Conservation (phyloP, 148 eudicot species). For the Nyssa sinensis region DNA sequence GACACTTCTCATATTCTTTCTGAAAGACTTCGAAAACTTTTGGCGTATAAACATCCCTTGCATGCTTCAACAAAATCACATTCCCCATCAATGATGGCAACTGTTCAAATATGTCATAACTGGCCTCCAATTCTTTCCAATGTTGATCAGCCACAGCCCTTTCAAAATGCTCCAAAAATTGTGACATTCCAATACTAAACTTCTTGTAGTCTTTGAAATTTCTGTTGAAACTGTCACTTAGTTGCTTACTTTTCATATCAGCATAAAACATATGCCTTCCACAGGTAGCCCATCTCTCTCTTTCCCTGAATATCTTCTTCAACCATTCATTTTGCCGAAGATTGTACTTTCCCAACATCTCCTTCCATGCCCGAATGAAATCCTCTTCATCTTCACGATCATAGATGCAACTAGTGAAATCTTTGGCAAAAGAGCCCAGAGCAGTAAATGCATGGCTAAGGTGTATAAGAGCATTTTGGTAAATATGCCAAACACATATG, state of each 20-base stretch:
- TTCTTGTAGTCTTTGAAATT: not conserved
- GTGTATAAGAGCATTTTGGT: not conserved
- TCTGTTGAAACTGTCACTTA: not conserved
- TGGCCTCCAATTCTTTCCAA: not conserved
- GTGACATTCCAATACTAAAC: not conserved
- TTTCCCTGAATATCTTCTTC: not conserved
- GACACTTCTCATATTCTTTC: slow-evolving; percentile 2
- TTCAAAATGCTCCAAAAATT: not conserved
- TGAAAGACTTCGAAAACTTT: not conserved
- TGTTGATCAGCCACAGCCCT: not conserved
- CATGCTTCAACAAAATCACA: not conserved
- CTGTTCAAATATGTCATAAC: not conserved
- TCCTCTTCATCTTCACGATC: slow-evolving; percentile 1
- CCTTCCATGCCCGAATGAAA: not conserved
- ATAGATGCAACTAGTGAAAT: slow-evolving; percentile 2
- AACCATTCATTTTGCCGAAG: slow-evolving; percentile 6
- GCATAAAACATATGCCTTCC: not conserved
- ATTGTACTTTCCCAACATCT: not conserved
- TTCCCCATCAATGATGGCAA: not conserved
- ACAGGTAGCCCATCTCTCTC: not conserved
- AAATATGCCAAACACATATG: slow-evolving; percentile 2
- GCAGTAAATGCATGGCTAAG: not conserved
- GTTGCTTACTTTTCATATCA: not conserved
- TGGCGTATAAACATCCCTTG: not conserved
- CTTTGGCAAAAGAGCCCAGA: slow-evolving; percentile 5